phyloP scores from a whole-genome alignment of 75 land plant species.

The Ceratopteris richardii region DNA sequence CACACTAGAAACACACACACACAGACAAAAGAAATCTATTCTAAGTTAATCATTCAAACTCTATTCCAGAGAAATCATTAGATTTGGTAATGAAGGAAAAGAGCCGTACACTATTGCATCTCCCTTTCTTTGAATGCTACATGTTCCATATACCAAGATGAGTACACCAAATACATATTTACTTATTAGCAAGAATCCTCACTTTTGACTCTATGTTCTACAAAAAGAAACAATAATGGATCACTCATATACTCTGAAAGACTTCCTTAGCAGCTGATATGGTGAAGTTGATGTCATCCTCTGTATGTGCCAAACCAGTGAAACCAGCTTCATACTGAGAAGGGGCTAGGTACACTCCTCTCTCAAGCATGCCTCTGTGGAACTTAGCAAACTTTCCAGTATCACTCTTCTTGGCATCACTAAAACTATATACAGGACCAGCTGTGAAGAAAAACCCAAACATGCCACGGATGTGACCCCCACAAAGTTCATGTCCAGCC shows the following conservation, averaged over 20 bases:
- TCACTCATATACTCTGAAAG: slow-evolving; percentile 10
- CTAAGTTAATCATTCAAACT: too few species aligned
- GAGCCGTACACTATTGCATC: too few species aligned
- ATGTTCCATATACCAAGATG: too few species aligned
- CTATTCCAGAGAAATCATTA: too few species aligned
- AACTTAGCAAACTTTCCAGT: slow-evolving; percentile 86
- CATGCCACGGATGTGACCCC: slow-evolving; percentile 87
- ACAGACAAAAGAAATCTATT: too few species aligned
- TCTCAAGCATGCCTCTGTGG: slow-evolving; percentile 85
- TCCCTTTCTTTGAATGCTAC: too few species aligned
- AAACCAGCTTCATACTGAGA: slow-evolving; percentile 99
- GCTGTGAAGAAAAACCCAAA: slow-evolving; percentile 92
- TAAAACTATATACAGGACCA: slow-evolving; percentile 84
- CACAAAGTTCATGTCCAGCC: slow-evolving; percentile 83
- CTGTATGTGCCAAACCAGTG: slow-evolving; percentile 79
- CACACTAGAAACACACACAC: too few species aligned
- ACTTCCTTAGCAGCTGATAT: slow-evolving; percentile 82
- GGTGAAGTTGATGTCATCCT: slow-evolving; percentile 74
- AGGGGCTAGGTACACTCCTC: slow-evolving; percentile 94
- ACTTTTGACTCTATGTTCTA: too few species aligned
- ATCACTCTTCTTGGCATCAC: slow-evolving; percentile 96
- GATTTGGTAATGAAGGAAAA: too few species aligned
- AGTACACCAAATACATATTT: too few species aligned
- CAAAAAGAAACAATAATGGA: too few species aligned
- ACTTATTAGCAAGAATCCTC: too few species aligned